Conservation (phyloP, 495 filamentous ascomycete species). For the Aspergillus cristatus region DNA sequence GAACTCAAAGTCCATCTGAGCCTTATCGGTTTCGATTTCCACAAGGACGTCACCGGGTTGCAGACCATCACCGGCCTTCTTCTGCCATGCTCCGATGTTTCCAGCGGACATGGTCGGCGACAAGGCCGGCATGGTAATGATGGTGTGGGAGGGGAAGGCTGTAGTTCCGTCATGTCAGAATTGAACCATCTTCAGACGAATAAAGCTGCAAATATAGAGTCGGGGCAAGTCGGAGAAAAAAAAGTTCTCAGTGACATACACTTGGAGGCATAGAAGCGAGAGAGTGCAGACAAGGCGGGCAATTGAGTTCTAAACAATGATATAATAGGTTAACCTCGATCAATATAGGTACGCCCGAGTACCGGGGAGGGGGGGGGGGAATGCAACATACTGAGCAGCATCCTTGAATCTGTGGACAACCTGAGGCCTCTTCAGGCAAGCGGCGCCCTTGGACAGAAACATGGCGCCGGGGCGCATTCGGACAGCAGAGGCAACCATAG, state of each 20-base stretch:
- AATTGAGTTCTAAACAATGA: slow-evolving; percentile 28
- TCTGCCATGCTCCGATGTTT: slow-evolving; percentile 97
- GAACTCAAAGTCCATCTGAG: slow-evolving; percentile 99
- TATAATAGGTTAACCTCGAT: slow-evolving; percentile 12
- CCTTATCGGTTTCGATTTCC: slow-evolving; percentile 99
- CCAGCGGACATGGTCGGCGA: slow-evolving; percentile 96
- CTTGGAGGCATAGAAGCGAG: slow-evolving; percentile 71
- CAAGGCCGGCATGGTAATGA: slow-evolving; percentile 96
- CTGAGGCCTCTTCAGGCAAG: slow-evolving; percentile 36
- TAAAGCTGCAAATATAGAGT: neutral
- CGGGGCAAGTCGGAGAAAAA: neutral
- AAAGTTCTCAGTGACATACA: slow-evolving; percentile 38
- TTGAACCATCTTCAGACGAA: slow-evolving; percentile 5
- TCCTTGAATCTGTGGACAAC: slow-evolving; percentile 35
- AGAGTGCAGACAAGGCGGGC: slow-evolving; percentile 51
- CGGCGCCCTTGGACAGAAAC: slow-evolving; percentile 34
- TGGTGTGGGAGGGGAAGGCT: slow-evolving; percentile 86
- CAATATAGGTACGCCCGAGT: neutral
- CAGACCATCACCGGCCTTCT: slow-evolving; percentile 85
- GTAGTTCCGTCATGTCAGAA: slow-evolving; percentile 16
- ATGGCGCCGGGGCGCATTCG: slow-evolving; percentile 42
- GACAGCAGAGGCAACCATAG: slow-evolving; percentile 38
- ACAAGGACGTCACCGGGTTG: slow-evolving; percentile 94
- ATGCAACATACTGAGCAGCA: slow-evolving; percentile 28
- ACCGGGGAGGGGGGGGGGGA: neutral